Percentiles rank a stretch among this genome's conserved stretches.
phyloP scores from a whole-genome alignment of 2,329 filamentous ascomycete genomes.

The Dactylellina leptospora region DNA sequence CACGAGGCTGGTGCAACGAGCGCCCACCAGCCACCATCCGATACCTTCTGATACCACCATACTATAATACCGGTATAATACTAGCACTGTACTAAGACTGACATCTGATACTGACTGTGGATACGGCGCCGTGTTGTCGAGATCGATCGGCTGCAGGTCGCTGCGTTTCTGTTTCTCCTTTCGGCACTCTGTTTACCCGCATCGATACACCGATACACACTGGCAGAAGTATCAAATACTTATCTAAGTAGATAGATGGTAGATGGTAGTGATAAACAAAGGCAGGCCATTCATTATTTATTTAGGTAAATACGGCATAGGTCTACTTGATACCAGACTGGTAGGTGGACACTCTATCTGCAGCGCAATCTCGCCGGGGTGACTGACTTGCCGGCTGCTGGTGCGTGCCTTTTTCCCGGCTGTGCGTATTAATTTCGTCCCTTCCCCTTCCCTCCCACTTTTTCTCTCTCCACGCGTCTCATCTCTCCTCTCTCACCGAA shows the following conservation, averaged over 20 bases:
- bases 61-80: not conserved
- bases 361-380: constrained; percentile 10
- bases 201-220: too few relatives aligned
- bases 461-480: not conserved
- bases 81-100: not conserved
- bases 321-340: too few relatives aligned
- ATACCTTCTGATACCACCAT: too few relatives aligned
- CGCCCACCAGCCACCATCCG: too few relatives aligned
- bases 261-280: too few relatives aligned
- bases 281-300: too few relatives aligned
- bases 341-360: too few relatives aligned
- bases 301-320: too few relatives aligned
- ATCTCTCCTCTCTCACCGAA: not conserved
- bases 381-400: not conserved
- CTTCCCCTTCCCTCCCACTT: not conserved
- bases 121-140: not conserved
- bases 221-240: too few relatives aligned
- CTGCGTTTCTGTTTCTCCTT: too few relatives aligned
- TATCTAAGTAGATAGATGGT: not conserved
- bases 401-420: too few relatives aligned
- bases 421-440: too few relatives aligned
- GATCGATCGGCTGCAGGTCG: constrained; percentile 7
- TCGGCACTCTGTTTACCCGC: constrained; percentile 29
- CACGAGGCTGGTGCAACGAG: not conserved
- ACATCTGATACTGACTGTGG: not conserved